Percentiles rank a stretch among this genome's conserved stretches.
Evolutionary conservation across 1,284 basidiomycete genomes (phyloP).

Genomic region (Naganishia sp.): DNA sequence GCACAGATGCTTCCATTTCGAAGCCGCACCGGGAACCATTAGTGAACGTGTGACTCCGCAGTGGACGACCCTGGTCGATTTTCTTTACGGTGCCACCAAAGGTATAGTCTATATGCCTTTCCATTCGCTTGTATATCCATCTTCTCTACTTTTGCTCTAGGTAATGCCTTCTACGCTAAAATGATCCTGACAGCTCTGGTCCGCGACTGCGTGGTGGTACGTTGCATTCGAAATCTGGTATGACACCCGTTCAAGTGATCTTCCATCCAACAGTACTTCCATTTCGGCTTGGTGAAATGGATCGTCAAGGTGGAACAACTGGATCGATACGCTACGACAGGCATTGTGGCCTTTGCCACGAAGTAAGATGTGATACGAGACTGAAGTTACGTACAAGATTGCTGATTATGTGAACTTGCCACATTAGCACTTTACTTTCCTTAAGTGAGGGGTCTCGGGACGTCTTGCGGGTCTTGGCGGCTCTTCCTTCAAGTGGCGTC

Average conservation of each 20-base stretch:
- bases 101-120: conserved; percentile 1
- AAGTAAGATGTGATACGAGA: not conserved
- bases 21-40: conserved; percentile 7
- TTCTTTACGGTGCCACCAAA: conserved; percentile 19
- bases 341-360: conserved; percentile 28
- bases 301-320: conserved; percentile 29
- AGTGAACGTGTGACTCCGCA: conserved; percentile 14
- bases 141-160: not conserved
- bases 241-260: not conserved
- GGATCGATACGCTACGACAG: conserved; percentile 21
- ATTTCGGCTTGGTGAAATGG: conserved; percentile 29
- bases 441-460: conserved; percentile 34
- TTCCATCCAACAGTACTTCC: conserved; percentile 24
- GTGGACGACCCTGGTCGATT: conserved; percentile 16
- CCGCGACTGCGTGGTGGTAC: conserved; percentile 25
- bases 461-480: conserved; percentile 39
- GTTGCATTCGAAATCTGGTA: not conserved
- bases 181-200: conserved; percentile 23
- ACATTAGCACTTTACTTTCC: not conserved
- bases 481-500: conserved; percentile 42
- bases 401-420: not conserved
- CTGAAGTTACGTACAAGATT: too few species aligned
- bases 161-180: conserved; percentile 30
- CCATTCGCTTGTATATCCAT: not conserved
- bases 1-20: conserved; percentile 26